Conservation (phyloP, 2,329 filamentous ascomycete species). For the Penicillium sp. region DNA sequence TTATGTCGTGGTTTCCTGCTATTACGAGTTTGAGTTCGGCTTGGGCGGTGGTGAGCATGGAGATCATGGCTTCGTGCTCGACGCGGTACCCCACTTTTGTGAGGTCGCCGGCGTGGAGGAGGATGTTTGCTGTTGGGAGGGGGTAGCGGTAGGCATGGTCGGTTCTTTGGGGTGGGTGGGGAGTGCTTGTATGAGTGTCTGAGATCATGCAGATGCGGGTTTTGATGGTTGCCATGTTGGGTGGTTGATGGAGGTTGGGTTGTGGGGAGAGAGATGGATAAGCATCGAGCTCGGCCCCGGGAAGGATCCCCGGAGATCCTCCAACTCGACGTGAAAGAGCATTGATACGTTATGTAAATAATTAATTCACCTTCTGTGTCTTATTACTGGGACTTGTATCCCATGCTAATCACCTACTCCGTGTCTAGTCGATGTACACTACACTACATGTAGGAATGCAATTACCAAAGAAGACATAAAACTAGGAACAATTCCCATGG, state of each 20-base stretch:
- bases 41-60: constrained; percentile 49
- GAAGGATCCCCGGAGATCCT: not conserved
- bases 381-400: not conserved
- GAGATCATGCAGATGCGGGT: constrained; percentile 45
- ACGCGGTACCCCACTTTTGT: constrained; percentile 50
- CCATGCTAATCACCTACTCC: no score
- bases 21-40: constrained; percentile 62
- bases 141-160: constrained; percentile 40
- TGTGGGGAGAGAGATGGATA: not conserved
- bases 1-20: constrained; percentile 62
- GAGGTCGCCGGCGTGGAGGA: constrained; percentile 60
- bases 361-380: no score
- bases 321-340: not conserved
- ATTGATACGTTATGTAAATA: not conserved
- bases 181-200: constrained; percentile 41
- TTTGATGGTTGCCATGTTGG: constrained; percentile 27
- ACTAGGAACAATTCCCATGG: constrained; percentile 37
- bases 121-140: constrained; percentile 52
- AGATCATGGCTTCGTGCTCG: constrained; percentile 50
- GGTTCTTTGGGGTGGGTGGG: constrained; percentile 19
- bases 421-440: not conserved
- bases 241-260: not conserved
- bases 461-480: constrained; percentile 17
- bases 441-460: constrained; percentile 3
- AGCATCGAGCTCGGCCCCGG: not conserved